Evolutionary conservation across 345 rosid species (phyloP), one percentile per base, ranked within the genome.

Genomic region (Anacardium occidentale): DNA sequence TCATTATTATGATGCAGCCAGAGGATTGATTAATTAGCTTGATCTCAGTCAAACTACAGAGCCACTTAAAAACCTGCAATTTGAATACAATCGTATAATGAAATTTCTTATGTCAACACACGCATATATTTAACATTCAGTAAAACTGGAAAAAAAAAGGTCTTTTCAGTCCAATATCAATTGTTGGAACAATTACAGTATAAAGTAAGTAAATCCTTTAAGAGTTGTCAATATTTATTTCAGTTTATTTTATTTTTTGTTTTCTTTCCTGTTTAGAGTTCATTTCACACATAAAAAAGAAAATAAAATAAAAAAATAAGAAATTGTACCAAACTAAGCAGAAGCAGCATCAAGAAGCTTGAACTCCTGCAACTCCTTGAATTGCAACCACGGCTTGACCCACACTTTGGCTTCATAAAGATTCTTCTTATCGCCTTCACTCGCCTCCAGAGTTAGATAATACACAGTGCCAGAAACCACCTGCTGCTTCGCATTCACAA

Each of bases 341-440:
- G 86, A 18, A n/a, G 52, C 0, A 18, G 83, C 89, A 15, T 80
- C 90, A 45, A 86, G 48, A 34, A 75, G 87, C 79, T 83, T 87
- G 84, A 94, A 94, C 9, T 83, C 89, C 73, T 90, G 89, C 71
- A 92, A 78, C 83, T 90, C 81, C 83, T 87, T 92, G 81, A 89
- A 91, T 45, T 94, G 77, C 83, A 80, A 21, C 98, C 98, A 94
- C 21, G 88, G 88, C 81, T 94, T 92, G 83, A 77, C 97, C 97
- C 95, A 86, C 53, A 94, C 84, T 83, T 94, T 90, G 66, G 97
- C 98, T 83, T 92, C 92, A 67, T 86, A 94, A 51, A 84, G 62
- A 77, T 94, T 88, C 52, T 76, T 80, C 69, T 79, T 68, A 40
- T 79, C 90, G 4, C 97, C 95, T 29, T 94, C 93, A 1, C 66